Evolutionary conservation across 306 rosid species (phyloP), one percentile per base, ranked within the genome.

Genomic region (Acacia crassicarpa): DNA sequence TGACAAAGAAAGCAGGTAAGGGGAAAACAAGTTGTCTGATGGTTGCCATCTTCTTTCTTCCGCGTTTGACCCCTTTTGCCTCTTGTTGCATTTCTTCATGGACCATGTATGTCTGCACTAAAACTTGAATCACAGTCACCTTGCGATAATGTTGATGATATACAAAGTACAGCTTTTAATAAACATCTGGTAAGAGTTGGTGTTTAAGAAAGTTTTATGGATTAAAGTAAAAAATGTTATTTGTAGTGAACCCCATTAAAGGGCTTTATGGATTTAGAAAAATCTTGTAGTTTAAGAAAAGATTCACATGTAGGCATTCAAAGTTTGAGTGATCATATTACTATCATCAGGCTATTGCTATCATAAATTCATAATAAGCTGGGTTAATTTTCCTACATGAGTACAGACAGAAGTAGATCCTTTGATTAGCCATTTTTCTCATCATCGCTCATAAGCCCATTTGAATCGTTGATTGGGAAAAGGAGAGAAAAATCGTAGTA

Each of bases 1-100:
- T 66, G 90, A 87, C 88, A 90, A 86, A 75, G 87, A 86, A 58
- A 87, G 88, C 91, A 84, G 85, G 97, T 92, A 58, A 85, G 74
- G 51, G 63, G 74, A 63, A 73, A 74, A 54, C 20, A 12, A 75
- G 0, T 32, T 46, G 13, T 72, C 58, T 67, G 15, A 11, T 66
- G 13, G 67, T 69, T 49, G 56, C 23, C 45, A 20, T 17, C 20
- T 51, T 44, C 33, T 16, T 14, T 16, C 67, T 40, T 44, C 3
- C 16, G 25, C 51, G 14, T 15, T 23, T 41, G 13, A 40, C 63
- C 69, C 69, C 40, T 32, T 78, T 79, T 32, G 69, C 48, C 41
- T 82, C 78, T 73, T 15, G 11, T 76, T 44, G 5, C 25, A 25
- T 76, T 51, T 74, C 32, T 51, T 62, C 59, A 17, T 43, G 14